Conservation (phyloP, 768 basidiomycete species). For the Melanogaster broomeanus region DNA sequence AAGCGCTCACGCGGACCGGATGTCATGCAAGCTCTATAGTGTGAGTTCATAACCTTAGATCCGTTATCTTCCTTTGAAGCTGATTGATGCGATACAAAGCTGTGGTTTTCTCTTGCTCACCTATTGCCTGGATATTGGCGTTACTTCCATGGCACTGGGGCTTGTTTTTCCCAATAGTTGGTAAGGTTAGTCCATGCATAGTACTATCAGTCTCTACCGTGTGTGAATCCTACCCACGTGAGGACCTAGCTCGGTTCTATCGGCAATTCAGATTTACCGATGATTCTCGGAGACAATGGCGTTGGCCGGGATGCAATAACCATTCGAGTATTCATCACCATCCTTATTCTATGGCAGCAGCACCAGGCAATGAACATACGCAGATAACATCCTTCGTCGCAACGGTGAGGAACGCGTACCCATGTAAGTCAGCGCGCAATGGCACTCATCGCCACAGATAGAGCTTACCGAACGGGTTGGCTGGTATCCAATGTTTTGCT, state of each 20-base stretch:
- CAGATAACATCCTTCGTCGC: conserved; percentile 1
- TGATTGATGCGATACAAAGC: conserved; percentile 10
- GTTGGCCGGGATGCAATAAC: conserved; percentile 23
- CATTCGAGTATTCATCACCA: conserved; percentile 15
- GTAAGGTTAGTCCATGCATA: conserved; percentile 1
- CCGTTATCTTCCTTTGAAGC: background rate
- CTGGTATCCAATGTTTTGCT: no score
- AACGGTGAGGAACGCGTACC: conserved; percentile 2
- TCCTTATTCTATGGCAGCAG: background rate
- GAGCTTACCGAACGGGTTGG: no score
- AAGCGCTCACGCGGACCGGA: conserved; percentile 21
- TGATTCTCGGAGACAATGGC: conserved; percentile 22
- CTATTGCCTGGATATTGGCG: conserved; percentile 33
- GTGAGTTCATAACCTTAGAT: conserved; percentile 19
- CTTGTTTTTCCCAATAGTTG: conserved; percentile 8
- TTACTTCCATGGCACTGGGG: conserved; percentile 17
- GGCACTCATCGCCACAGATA: no score
- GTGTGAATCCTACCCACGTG: background rate
- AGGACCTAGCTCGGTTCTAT: background rate
- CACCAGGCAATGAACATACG: background rate
- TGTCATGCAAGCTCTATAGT: conserved; percentile 33
- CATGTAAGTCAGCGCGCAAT: background rate
- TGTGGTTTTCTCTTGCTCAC: conserved; percentile 34
- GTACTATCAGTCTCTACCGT: conserved; percentile 7
- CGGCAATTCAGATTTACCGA: conserved; percentile 4